Evolutionary conservation across 2,329 filamentous ascomycete species (phyloP), one percentile per base, ranked within the genome.

Genomic region (Xylaria hypoxylon): DNA sequence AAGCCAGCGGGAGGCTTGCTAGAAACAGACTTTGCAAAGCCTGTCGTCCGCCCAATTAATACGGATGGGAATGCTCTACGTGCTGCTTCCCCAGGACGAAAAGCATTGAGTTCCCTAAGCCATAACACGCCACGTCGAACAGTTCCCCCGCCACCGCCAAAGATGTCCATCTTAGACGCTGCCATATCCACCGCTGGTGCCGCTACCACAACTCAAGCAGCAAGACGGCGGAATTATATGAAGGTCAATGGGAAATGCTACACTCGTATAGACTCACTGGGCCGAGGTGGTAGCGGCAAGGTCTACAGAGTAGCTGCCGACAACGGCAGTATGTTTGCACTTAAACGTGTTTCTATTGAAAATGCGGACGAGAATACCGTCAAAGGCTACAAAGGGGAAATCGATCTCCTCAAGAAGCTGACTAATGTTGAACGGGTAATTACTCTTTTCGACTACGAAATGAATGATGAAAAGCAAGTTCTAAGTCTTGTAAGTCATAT

Each of bases 221-320:
- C 85, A 78, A 94, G 92, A 79, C 93, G 93, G 75, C 88, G 93
- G 52, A 93, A 93, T 69, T 90, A 95, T 64, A 86, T 98, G 65
- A 90, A 90, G 52, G 90, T 99, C 68, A 99, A 99, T 76, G 93
- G 93, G 67, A 96, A 96, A 76, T 87, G 90, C 40, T 99, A 97
- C 76, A 96, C 94, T 24, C 87, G 95, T 52, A 87, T 98, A 68
- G 94, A 97, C 77, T 93, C 92, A 71, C 90, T 99, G 71, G 96
- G 96, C 10, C 90, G 94, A 64, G 96, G 96, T 68, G 96, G 96
- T 35, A 97, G 93, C 72, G 94, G 92, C 56, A 94, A 96, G 75
- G 96, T 99, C 1, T 99, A 97, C 79, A 90, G 94, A 51, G 96
- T 99, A 38, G 97, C 97, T 84, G 95, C 96, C 0, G 96, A 99